phyloP scores from a whole-genome alignment of 2,329 filamentous ascomycete genomes.

The Aspergillus ochraceus region DNA sequence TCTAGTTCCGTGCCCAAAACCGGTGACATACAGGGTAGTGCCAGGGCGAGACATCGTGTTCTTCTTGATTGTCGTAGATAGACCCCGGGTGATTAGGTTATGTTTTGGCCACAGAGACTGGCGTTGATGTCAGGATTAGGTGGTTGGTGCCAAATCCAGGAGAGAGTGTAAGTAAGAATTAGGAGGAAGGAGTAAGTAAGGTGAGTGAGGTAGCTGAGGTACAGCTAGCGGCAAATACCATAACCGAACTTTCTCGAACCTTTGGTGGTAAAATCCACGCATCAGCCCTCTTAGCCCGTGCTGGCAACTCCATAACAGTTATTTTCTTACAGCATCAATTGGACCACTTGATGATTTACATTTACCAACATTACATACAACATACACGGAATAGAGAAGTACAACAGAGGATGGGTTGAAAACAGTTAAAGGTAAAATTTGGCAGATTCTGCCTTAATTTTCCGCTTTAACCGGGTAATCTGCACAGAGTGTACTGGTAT shows the following conservation, averaged over 20 bases:
- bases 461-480: too few species aligned
- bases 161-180: background rate
- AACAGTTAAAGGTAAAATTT: too few species aligned
- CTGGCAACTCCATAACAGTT: background rate
- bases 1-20: slow-evolving; percentile 98
- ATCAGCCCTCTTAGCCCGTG: too few species aligned
- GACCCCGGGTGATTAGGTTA: background rate
- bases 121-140: background rate
- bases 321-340: too few species aligned
- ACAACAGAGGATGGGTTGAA: too few species aligned
- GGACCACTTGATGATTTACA: too few species aligned
- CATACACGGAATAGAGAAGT: too few species aligned
- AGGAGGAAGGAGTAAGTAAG: background rate
- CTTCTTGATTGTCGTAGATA: background rate
- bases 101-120: background rate
- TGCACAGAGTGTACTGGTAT: too few species aligned
- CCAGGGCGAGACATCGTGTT: slow-evolving; percentile 80
- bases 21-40: slow-evolving; percentile 96
- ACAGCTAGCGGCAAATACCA: background rate
- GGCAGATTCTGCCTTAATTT: too few species aligned
- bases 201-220: background rate
- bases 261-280: background rate
- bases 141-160: background rate
- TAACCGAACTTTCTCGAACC: background rate
- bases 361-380: too few species aligned